Base-by-base conservation (phyloP, 2,329 filamentous ascomycete species). In the Bipolaris bicolor region DNA sequence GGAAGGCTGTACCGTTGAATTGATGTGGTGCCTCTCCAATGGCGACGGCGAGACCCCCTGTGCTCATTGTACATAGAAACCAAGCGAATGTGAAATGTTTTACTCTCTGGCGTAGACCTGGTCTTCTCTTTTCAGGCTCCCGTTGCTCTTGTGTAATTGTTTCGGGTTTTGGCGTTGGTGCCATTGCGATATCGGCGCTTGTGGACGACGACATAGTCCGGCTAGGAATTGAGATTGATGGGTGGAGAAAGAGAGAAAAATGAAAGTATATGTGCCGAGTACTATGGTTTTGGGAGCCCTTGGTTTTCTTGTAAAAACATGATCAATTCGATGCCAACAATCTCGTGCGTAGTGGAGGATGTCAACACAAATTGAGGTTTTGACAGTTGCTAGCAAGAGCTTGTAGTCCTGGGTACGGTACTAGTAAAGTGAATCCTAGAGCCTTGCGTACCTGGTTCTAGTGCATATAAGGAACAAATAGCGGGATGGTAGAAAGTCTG, bases 31-130 rank as follows among this genome's bases (percentile, higher is more conserved):
- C 72, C 29, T 77, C 69, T 5, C 74, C 70, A 3, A 82, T 70
- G 5, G 79, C 68, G 3, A 81, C 66, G 3, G 78, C 73, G 7
- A 82, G 68, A 9, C 79, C 80, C 15, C 80, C 80, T 0, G 79
- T 81, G 13, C 75, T 72, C 79, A 82, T 81, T 7, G 79, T 78
- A 9, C 75, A 72, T 0, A 78, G 76, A 60, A 79, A 81, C 68
- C 78, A 79, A 10, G 79, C 78, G 73, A 78, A 80, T 5, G 79
- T 81, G 53, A 80, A 79, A 52, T 79, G 71, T 36, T 67, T 68
- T 3, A 74, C 26, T 18, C 73, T 60, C 11, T 60, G 55, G 9
- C 68, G 62, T 41, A 71, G 29, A 2, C 62, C 52, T n/a, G 63
- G 46, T 57, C 43, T 52, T 10, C 2, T 5, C n/a, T 41, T 33